These are phyloP conservation scores for Sparassis latifolia DNA, from an alignment of 1,284 basidiomycete genomes.

Conservation along the genomic window DNA sequence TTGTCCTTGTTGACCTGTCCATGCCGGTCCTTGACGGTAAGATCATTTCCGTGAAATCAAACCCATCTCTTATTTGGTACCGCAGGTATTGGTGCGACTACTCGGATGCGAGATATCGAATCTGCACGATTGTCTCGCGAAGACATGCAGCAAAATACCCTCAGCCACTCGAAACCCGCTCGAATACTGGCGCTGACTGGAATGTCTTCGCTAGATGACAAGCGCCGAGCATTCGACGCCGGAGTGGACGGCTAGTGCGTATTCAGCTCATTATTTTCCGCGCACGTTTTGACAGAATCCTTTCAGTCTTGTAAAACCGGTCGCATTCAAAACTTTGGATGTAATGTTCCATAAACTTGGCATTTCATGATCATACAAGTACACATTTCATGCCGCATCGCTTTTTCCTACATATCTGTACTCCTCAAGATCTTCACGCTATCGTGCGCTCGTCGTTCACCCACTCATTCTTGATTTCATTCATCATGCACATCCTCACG, in stretches of 20 bases:
- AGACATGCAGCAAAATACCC: conserved; percentile 14
- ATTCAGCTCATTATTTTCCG: neutral
- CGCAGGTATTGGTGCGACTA: conserved; percentile 75
- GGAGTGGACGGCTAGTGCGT: conserved; percentile 94
- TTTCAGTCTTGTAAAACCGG: conserved; percentile 81
- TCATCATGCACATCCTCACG: no score
- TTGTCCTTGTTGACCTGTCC: conserved; percentile 84
- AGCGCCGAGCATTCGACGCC: conserved; percentile 83
- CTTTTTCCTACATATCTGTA: neutral
- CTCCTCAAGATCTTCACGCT: no score
- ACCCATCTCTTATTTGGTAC: neutral
- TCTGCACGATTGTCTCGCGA: conserved; percentile 32
- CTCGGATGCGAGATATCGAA: conserved; percentile 80
- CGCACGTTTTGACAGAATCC: conserved; percentile 1
- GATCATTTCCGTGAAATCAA: conserved; percentile 7
- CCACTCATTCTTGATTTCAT: no score
- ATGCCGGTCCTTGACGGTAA: conserved; percentile 89
- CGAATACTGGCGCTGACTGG: conserved; percentile 91
- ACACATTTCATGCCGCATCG: neutral
- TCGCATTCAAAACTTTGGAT: conserved; percentile 85
- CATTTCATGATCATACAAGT: conserved; percentile 35
- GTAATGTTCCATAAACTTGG: conserved; percentile 78
- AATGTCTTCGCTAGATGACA: conserved; percentile 89
- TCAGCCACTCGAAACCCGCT: conserved; percentile 23
- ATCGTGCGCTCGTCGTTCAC: no score